Evolutionary conservation across 768 basidiomycete genomes (phyloP).

Genomic region (Lactarius indigo): DNA sequence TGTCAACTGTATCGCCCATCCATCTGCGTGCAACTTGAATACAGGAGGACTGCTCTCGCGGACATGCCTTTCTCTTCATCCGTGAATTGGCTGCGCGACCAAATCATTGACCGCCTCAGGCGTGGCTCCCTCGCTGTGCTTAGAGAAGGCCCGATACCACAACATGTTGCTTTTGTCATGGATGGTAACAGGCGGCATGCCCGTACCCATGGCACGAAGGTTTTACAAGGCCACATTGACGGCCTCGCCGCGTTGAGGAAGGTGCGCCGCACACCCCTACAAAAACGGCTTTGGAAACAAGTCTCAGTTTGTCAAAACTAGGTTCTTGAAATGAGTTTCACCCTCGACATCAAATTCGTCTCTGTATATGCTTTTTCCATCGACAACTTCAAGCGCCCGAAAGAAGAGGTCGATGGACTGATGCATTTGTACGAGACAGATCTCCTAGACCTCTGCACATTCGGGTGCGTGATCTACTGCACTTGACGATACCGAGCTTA

Average conservation of each 20-base stretch:
- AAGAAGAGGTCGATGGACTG: conserved; percentile 81
- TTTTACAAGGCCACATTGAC: conserved; percentile 75
- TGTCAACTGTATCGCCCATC: not conserved
- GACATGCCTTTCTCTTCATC: conserved; percentile 26
- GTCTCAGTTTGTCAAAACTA: conserved; percentile 31
- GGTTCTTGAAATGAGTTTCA: conserved; percentile 82
- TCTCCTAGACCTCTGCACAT: conserved; percentile 68
- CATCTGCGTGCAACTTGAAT: not conserved
- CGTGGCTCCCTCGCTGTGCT: conserved; percentile 62
- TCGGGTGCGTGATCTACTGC: conserved; percentile 57
- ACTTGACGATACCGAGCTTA: not conserved
- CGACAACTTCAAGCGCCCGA: conserved; percentile 89
- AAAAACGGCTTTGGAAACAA: not conserved
- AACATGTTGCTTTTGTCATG: conserved; percentile 94
- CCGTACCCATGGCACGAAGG: conserved; percentile 55
- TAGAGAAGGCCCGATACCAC: conserved; percentile 78
- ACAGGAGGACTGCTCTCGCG: not conserved
- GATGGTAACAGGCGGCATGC: conserved; percentile 96
- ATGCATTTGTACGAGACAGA: conserved; percentile 78
- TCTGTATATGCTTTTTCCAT: conserved; percentile 96
- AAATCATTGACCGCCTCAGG: conserved; percentile 31
- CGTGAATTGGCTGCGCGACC: conserved; percentile 26
- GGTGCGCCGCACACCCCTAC: conserved; percentile 47
- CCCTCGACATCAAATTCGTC: conserved; percentile 76
- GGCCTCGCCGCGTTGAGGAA: conserved; percentile 77